These are phyloP conservation scores for Apophysomyces trapeziformis DNA, from an alignment of 371 early-diverging fungal species.

Conservation along the genomic window DNA sequence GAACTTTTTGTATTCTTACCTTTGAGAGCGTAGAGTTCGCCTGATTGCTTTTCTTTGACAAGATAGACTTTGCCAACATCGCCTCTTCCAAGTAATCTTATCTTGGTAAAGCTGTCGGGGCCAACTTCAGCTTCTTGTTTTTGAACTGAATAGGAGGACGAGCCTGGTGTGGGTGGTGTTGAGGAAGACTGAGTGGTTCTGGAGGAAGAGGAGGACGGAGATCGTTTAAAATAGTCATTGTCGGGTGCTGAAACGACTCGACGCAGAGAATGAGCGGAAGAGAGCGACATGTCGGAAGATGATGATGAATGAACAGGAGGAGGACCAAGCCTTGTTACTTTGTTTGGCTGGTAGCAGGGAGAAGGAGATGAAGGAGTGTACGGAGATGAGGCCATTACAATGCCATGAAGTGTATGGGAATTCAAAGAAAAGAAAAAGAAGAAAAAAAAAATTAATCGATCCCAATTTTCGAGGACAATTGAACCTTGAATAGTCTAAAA, in stretches of 20 bases:
- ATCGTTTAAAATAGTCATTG: conserved; percentile 4
- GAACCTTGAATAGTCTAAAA: too few species aligned
- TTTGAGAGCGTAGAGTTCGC: conserved; percentile 87
- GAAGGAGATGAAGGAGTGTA: conserved; percentile 10
- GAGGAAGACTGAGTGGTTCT: too few species aligned
- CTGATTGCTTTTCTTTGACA: conserved; percentile 77
- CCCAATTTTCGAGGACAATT: too few species aligned
- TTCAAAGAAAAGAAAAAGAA: neutral
- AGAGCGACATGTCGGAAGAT: neutral
- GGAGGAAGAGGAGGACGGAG: conserved; percentile 9
- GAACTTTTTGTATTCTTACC: conserved; percentile 25
- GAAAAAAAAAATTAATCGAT: too few species aligned
- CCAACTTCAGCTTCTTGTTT: conserved; percentile 50
- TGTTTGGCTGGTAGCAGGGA: conserved; percentile 3
- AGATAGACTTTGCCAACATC: conserved; percentile 92
- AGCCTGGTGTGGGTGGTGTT: neutral
- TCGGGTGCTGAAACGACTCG: conserved; percentile 8
- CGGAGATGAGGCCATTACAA: conserved; percentile 7
- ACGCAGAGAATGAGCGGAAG: conserved; percentile 3
- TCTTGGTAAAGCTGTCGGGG: conserved; percentile 75
- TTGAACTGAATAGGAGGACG: conserved; percentile 14
- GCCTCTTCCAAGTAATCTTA: conserved; percentile 85
- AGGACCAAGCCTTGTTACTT: neutral
- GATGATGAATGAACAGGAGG: neutral
- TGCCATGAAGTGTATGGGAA: neutral